Evolutionary conservation across 805 yeast species (phyloP).

Genomic region (Candida broadrunensis): DNA sequence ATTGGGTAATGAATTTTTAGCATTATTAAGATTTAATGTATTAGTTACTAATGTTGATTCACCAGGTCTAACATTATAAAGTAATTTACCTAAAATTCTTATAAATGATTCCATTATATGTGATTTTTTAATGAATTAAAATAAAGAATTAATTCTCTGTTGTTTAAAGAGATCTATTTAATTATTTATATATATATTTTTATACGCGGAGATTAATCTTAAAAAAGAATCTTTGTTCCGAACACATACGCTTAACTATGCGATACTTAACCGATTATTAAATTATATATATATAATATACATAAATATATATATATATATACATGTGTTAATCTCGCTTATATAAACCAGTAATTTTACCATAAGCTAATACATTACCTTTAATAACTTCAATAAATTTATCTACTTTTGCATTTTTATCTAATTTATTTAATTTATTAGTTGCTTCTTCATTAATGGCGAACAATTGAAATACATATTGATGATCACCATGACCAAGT

Average conservation of each 20-base stretch:
- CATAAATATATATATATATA: too few species aligned
- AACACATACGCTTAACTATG: too few species aligned
- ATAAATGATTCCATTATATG: not conserved
- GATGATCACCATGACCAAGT: slow-evolving; percentile 12
- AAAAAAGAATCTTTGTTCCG: too few species aligned
- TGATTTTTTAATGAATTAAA: too few species aligned
- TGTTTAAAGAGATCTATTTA: too few species aligned
- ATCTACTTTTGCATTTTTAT: not conserved
- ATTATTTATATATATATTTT: too few species aligned
- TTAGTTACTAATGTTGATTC: slow-evolving; percentile 5
- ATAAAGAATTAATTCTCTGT: too few species aligned
- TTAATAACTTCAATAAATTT: slow-evolving; percentile 1
- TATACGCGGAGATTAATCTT: too few species aligned
- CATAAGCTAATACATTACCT: slow-evolving; percentile 5
- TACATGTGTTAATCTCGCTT: slow-evolving; percentile 4
- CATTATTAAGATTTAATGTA: slow-evolving; percentile 1
- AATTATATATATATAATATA: too few species aligned
- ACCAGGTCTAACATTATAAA: slow-evolving; percentile 7
- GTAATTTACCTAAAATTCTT: slow-evolving; percentile 5
- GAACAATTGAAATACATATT: slow-evolving; percentile 12
- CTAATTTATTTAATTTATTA: not conserved
- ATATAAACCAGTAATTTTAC: slow-evolving; percentile 3
- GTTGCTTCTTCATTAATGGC: slow-evolving; percentile 11
- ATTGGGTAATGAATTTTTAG: too few species aligned
- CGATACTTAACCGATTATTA: too few species aligned